Percentiles rank a stretch among this genome's conserved stretches.
Evolutionary conservation across 768 basidiomycete species (phyloP).

Genomic region (Rhizopogon vulgaris): DNA sequence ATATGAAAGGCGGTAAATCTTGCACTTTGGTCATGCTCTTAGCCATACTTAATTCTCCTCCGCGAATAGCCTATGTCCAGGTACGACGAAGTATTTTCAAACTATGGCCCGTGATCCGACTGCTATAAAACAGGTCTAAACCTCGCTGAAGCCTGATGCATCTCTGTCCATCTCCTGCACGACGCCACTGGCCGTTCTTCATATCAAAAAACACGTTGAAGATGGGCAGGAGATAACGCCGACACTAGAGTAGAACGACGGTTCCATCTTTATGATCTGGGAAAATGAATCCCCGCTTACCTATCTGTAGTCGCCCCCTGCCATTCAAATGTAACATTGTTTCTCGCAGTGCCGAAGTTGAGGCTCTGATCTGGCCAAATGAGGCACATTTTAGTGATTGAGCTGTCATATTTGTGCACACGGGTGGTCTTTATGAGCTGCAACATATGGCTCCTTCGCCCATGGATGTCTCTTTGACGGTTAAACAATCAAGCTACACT

Average conservation of each 20-base stretch:
- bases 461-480: no score
- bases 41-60: no score
- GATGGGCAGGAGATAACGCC: constrained; percentile 2
- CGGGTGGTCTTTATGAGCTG: no score
- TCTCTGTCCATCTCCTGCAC: constrained; percentile 7
- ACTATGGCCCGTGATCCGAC: background rate
- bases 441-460: no score
- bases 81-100: background rate
- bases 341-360: background rate
- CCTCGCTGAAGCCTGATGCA: constrained; percentile 2
- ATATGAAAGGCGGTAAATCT: constrained; percentile 2
- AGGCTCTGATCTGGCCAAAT: background rate
- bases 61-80: constrained; percentile 1
- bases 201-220: constrained; percentile 5
- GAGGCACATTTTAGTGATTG: no score
- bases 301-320: background rate
- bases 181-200: constrained; percentile 4
- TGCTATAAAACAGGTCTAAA: background rate
- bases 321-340: constrained; percentile 9
- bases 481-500: no score
- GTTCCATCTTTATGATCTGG: background rate
- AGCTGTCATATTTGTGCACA: no score
- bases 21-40: no score
- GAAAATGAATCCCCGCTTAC: background rate
- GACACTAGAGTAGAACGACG: background rate